Conservation (phyloP, 164 flowering plant genomes). For the Taxillus chinensis region DNA sequence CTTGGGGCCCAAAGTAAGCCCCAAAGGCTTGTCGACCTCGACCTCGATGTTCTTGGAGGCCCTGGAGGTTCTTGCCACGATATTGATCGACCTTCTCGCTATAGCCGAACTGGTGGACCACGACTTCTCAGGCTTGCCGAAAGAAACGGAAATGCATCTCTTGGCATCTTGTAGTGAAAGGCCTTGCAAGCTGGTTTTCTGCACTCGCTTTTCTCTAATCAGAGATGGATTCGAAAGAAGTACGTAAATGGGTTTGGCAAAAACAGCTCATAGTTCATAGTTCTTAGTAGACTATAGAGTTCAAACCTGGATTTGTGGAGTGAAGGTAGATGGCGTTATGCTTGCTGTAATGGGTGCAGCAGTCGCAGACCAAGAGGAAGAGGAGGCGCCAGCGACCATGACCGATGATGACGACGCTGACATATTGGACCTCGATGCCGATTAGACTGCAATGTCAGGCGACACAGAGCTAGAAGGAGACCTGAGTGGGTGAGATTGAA, state of each 20-base stretch:
- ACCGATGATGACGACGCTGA: slow-evolving; percentile 25
- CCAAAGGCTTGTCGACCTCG: slow-evolving; percentile 95
- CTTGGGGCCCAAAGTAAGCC: slow-evolving; percentile 85
- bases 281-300: no score
- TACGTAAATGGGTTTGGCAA: neutral
- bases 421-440: slow-evolving; percentile 10
- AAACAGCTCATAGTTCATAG: neutral
- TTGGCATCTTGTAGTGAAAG: slow-evolving; percentile 54
- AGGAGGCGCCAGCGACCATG: slow-evolving; percentile 37
- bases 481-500: neutral
- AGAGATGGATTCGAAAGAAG: neutral
- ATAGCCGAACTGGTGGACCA: slow-evolving; percentile 4
- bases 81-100: slow-evolving; percentile 26
- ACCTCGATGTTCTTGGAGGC: slow-evolving; percentile 86
- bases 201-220: neutral
- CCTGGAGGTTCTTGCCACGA: slow-evolving; percentile 66
- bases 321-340: neutral
- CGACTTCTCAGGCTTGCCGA: slow-evolving; percentile 18
- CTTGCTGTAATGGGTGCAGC: neutral
- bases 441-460: neutral
- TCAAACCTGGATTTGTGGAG: neutral
- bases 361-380: slow-evolving; percentile 31
- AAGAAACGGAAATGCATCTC: slow-evolving; percentile 31
- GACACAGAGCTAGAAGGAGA: neutral
- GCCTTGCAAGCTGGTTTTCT: slow-evolving; percentile 71